Conservation (phyloP, 2,329 filamentous ascomycete species). For the Penicillium concentricum region DNA sequence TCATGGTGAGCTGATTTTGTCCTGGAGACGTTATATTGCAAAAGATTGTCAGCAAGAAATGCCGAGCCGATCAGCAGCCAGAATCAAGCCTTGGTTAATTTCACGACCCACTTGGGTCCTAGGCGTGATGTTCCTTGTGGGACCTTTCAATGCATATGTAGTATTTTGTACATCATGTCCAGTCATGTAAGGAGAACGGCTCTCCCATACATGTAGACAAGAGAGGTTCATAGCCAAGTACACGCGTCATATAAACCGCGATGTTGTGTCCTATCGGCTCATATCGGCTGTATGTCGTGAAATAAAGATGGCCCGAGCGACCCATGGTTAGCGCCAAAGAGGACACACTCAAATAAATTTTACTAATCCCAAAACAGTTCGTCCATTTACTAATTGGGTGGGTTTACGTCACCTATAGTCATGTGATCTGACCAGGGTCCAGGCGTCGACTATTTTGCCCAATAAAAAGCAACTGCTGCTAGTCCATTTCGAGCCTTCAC, state of each 20-base stretch:
- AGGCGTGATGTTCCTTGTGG: constrained; percentile 2
- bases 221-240: not conserved
- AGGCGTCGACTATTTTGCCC: not conserved
- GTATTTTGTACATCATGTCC: not conserved
- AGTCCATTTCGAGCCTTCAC: not conserved
- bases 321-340: not conserved
- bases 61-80: constrained; percentile 17
- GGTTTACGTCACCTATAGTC: not conserved
- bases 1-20: constrained; percentile 6
- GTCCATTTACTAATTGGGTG: not conserved
- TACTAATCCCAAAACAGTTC: not conserved
- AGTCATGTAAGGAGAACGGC: not conserved
- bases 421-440: not conserved
- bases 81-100: constrained; percentile 21
- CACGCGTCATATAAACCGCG: not conserved
- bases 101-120: constrained; percentile 15
- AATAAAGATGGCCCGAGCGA: constrained; percentile 1
- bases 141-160: not conserved
- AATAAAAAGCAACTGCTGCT: not conserved
- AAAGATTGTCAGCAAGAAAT: constrained; percentile 15
- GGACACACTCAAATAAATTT: not conserved
- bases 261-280: not conserved
- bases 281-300: not conserved
- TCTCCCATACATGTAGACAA: not conserved
- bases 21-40: constrained; percentile 7